Evolutionary conservation across 2,329 filamentous ascomycete species (phyloP).

Genomic region (Leptographium wingfieldii): DNA sequence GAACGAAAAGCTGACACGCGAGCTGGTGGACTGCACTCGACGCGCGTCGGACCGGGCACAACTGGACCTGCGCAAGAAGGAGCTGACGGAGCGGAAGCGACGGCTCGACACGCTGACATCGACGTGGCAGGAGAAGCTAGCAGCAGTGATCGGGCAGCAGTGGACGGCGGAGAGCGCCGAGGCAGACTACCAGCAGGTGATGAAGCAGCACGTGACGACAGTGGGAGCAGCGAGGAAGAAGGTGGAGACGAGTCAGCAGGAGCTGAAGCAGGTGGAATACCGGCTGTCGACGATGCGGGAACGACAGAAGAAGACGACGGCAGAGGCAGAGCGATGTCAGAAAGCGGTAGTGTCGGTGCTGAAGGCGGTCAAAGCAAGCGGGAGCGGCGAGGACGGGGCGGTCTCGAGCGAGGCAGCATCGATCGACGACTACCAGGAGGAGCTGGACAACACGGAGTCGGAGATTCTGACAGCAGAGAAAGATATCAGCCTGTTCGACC

Average conservation of each 20-base stretch:
- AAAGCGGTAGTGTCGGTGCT: conserved; percentile 40
- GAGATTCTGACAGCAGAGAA: conserved; percentile 50
- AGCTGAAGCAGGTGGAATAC: conserved; percentile 66
- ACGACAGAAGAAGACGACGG: conserved; percentile 49
- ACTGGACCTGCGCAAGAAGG: conserved; percentile 71
- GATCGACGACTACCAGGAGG: conserved; percentile 42
- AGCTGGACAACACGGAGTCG: conserved; percentile 35
- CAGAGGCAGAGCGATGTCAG: conserved; percentile 50
- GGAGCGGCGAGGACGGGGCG: conserved; percentile 14
- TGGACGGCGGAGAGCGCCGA: conserved; percentile 66
- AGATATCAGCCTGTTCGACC: conserved; percentile 56
- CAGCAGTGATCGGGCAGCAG: conserved; percentile 45
- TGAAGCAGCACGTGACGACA: conserved; percentile 43
- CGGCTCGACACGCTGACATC: conserved; percentile 65
- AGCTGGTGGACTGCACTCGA: conserved; percentile 71
- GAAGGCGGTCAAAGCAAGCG: conserved; percentile 24
- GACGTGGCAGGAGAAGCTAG: conserved; percentile 62
- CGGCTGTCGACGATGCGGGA: conserved; percentile 53
- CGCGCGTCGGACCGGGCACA: conserved; percentile 73
- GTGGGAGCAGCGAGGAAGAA: conserved; percentile 54
- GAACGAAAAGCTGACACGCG: conserved; percentile 59
- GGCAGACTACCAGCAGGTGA: conserved; percentile 49
- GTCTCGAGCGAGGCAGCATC: conserved; percentile 16
- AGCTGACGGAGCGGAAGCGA: conserved; percentile 58
- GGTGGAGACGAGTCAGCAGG: conserved; percentile 57